Percentiles rank a stretch among this genome's conserved stretches.
Conservation (phyloP, 1,284 basidiomycete genomes). For the Cryptococcus sp. region DNA sequence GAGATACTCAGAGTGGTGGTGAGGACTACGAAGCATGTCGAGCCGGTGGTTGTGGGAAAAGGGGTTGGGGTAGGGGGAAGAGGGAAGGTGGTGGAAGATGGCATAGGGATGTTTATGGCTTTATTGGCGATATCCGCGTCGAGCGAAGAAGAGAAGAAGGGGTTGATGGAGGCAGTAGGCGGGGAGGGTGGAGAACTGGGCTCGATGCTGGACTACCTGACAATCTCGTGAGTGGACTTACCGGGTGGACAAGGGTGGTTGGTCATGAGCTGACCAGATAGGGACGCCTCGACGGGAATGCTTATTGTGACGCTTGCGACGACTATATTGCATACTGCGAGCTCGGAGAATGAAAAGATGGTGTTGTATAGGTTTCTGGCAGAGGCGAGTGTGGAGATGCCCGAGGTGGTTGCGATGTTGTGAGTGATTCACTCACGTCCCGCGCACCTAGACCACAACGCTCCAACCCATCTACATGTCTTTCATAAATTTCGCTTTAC, state of each 20-base stretch:
- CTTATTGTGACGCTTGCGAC: constrained; percentile 68
- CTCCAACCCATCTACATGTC: neutral
- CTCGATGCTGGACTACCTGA: constrained; percentile 29
- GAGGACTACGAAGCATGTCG: constrained; percentile 54
- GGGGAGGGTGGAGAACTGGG: constrained; percentile 37
- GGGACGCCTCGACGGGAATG: constrained; percentile 63
- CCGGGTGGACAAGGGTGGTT: neutral
- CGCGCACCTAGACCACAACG: too few species aligned
- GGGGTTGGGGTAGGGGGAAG: constrained; percentile 39
- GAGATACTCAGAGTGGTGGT: constrained; percentile 49
- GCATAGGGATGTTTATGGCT: constrained; percentile 74
- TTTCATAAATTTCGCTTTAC: constrained; percentile 11
- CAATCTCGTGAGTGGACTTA: constrained; percentile 33
- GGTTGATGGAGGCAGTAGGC: constrained; percentile 59
- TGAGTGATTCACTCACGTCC: constrained; percentile 48
- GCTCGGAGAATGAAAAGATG: constrained; percentile 73
- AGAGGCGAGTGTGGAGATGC: constrained; percentile 64
- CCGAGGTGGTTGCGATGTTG: constrained; percentile 69
- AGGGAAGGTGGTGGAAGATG: constrained; percentile 47
- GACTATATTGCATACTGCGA: constrained; percentile 63
- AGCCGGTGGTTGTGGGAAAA: constrained; percentile 46
- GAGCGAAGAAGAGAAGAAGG: constrained; percentile 51
- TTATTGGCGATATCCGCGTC: constrained; percentile 63
- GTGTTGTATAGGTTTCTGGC: constrained; percentile 71
- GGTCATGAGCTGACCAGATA: constrained; percentile 1